Percentiles rank a stretch among this genome's conserved stretches.
These are phyloP conservation scores for Ilex paraguariensis DNA, from an alignment of 305 asterid genomes.

Conservation along the genomic window DNA sequence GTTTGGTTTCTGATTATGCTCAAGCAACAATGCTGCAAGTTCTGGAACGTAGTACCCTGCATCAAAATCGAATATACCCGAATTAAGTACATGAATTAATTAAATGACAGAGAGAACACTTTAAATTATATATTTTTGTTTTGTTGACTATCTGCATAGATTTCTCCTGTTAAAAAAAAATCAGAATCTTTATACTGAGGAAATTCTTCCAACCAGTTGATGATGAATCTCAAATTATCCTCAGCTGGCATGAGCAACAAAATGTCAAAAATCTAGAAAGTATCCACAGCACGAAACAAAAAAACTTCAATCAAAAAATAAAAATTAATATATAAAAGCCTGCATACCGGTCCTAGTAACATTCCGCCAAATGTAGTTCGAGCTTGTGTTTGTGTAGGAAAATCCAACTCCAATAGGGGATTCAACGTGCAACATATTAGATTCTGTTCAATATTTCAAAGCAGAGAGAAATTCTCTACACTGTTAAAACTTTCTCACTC, in stretches of 20 bases:
- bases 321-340: too few species aligned
- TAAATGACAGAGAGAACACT: conserved; percentile 2
- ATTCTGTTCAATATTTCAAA: conserved; percentile 19
- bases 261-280: background rate
- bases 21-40: conserved; percentile 29
- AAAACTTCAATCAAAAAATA: too few species aligned
- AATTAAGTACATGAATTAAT: conserved; percentile 6
- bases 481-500: background rate
- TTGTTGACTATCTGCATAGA: conserved; percentile 53
- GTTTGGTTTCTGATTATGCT: conserved; percentile 28
- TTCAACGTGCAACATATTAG: conserved; percentile 53
- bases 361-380: conserved; percentile 33
- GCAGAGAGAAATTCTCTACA: background rate
- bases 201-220: conserved; percentile 54
- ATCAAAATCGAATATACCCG: too few species aligned
- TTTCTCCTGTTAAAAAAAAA: conserved; percentile 63
- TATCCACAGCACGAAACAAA: background rate
- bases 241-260: conserved; percentile 29
- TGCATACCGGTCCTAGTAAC: conserved; percentile 47
- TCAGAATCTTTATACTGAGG: conserved; percentile 47
- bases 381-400: conserved; percentile 40
- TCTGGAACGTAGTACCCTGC: conserved; percentile 65
- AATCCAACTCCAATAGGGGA: conserved; percentile 64
- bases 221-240: conserved; percentile 63
- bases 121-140: background rate